Evolutionary conservation across 805 yeast species (phyloP).

Genomic region (Cyberlindnera amylophila): DNA sequence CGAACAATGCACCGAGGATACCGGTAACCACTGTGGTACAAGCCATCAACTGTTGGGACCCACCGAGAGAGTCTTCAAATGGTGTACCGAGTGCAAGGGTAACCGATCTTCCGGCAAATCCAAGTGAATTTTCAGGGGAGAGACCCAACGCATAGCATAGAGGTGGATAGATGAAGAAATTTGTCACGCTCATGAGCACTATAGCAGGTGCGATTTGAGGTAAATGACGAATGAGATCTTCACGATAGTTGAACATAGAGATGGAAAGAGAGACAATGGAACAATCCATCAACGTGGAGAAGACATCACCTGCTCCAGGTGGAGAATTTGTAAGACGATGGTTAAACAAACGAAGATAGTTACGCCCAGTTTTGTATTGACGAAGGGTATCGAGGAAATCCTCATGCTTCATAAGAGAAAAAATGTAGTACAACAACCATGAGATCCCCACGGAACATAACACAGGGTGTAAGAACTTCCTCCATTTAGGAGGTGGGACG

Average conservation of each 20-base stretch:
- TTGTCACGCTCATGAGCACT: constrained; percentile 47
- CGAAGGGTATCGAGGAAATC: constrained; percentile 50
- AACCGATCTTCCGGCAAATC: constrained; percentile 75
- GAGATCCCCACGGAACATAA: constrained; percentile 60
- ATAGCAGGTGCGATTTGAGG: constrained; percentile 58
- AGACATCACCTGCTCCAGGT: constrained; percentile 83
- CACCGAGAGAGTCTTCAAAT: constrained; percentile 59
- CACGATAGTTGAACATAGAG: constrained; percentile 73
- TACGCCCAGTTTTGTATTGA: constrained; percentile 66
- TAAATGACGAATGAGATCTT: constrained; percentile 57
- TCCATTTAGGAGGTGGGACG: constrained; percentile 42
- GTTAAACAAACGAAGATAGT: constrained; percentile 56
- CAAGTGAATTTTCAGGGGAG: constrained; percentile 55
- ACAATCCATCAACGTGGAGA: constrained; percentile 68
- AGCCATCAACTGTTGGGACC: constrained; percentile 70
- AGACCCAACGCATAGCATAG: constrained; percentile 64
- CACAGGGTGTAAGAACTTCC: constrained; percentile 65
- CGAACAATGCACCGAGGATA: constrained; percentile 66
- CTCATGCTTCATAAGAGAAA: constrained; percentile 46
- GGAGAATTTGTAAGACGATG: constrained; percentile 30
- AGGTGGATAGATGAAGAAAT: constrained; percentile 69
- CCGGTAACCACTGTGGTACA: constrained; percentile 77
- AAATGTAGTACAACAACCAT: constrained; percentile 58
- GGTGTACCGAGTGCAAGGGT: constrained; percentile 81
- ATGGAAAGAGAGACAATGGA: constrained; percentile 71